phyloP scores from a whole-genome alignment of 2,329 filamentous ascomycete genomes.

The Penicillium sp. region DNA sequence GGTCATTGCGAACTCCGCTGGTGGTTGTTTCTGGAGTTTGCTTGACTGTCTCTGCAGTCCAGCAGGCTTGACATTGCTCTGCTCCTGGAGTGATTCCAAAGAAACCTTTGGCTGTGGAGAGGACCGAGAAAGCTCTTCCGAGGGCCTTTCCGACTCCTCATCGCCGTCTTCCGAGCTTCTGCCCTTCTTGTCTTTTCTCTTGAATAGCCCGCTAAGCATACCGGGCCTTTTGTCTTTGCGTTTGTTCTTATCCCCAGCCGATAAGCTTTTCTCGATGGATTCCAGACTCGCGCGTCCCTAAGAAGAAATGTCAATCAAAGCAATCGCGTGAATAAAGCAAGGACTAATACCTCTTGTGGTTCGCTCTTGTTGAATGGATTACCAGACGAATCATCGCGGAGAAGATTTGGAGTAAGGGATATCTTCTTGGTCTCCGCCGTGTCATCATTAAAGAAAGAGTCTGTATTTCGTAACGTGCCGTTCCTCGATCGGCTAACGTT shows the following conservation, averaged over 20 bases:
- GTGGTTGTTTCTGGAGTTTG: slow-evolving; percentile 68
- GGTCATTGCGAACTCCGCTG: slow-evolving; percentile 34
- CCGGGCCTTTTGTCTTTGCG: slow-evolving; percentile 68
- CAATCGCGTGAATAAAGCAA: neutral
- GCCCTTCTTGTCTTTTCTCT: slow-evolving; percentile 60
- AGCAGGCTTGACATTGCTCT: slow-evolving; percentile 27
- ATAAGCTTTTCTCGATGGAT: slow-evolving; percentile 65
- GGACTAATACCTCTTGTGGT: slow-evolving; percentile 34
- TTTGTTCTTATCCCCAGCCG: slow-evolving; percentile 60
- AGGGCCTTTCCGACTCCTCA: slow-evolving; percentile 56
- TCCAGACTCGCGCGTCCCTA: slow-evolving; percentile 68
- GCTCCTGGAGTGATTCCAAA: slow-evolving; percentile 39
- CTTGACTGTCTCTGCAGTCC: slow-evolving; percentile 55
- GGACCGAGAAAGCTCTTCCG: slow-evolving; percentile 53
- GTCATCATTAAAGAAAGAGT: slow-evolving; percentile 97
- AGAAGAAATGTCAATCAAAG: neutral
- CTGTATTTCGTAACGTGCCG: slow-evolving; percentile 82
- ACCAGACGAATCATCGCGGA: slow-evolving; percentile 68
- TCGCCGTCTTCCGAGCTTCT: slow-evolving; percentile 45
- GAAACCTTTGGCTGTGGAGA: slow-evolving; percentile 44
- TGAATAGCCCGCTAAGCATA: slow-evolving; percentile 68
- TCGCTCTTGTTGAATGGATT: slow-evolving; percentile 24
- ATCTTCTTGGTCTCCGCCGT: slow-evolving; percentile 95
- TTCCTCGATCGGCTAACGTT: slow-evolving; percentile 63
- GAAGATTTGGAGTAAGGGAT: slow-evolving; percentile 84